phyloP scores from a whole-genome alignment of 2,329 filamentous ascomycete species.

The Scleromitrula shiraiana region DNA sequence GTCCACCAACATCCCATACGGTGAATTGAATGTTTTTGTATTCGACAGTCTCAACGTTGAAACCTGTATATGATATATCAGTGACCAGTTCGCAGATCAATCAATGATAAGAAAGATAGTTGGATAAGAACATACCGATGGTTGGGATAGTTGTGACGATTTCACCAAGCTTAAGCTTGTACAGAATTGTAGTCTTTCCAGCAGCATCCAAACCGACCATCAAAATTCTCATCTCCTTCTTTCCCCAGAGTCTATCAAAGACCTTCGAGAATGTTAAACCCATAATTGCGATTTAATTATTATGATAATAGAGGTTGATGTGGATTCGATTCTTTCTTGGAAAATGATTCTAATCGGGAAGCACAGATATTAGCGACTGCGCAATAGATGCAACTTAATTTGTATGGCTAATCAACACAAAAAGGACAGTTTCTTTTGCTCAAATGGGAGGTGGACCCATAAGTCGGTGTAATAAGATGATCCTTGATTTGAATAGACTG shows the following conservation, averaged over 20 bases:
- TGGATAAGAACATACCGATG: constrained; percentile 62
- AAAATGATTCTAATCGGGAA: constrained; percentile 13
- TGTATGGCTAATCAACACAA: constrained; percentile 11
- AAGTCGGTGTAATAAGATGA: constrained; percentile 13
- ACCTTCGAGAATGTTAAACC: constrained; percentile 97
- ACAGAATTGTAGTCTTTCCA: constrained; percentile 99
- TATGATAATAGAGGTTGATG: constrained; percentile 19
- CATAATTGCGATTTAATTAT: constrained; percentile 62
- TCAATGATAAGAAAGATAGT: neutral
- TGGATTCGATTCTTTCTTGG: constrained; percentile 30
- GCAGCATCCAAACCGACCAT: constrained; percentile 99
- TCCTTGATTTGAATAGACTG: constrained; percentile 8
- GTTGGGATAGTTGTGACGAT: constrained; percentile 99
- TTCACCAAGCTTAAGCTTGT: constrained; percentile 99
- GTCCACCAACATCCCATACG: constrained; percentile 99
- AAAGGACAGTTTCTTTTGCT: constrained; percentile 25
- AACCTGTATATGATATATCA: constrained; percentile 48
- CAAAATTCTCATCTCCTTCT: constrained; percentile 99
- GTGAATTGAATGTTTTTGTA: constrained; percentile 99
- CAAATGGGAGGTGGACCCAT: constrained; percentile 6
- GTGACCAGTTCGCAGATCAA: constrained; percentile 18
- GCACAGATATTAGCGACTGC: constrained; percentile 13
- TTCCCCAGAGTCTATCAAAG: constrained; percentile 93
- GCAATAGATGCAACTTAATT: constrained; percentile 12
- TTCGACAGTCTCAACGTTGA: constrained; percentile 99